Evolutionary conservation across 306 rosid genomes (phyloP).

Genomic region (Castanopsis chinensis): DNA sequence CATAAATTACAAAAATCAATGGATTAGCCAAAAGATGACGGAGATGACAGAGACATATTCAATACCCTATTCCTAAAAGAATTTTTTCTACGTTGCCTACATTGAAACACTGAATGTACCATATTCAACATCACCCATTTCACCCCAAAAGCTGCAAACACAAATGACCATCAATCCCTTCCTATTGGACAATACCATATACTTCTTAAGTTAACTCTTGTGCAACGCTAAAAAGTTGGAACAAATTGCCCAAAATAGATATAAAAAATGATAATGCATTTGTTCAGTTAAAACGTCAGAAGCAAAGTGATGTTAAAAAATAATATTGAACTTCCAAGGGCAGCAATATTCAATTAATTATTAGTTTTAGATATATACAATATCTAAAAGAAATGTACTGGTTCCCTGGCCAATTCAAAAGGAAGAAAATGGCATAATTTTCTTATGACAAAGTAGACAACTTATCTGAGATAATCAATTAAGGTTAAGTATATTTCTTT

Average conservation of each 20-base stretch:
- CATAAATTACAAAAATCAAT: no score
- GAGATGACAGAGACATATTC: no score
- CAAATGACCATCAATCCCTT: no score
- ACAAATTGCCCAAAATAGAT: conserved; percentile 3
- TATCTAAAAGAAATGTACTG: not conserved
- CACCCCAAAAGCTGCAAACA: no score
- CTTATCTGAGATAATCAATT: not conserved
- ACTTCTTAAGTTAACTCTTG: conserved; percentile 12
- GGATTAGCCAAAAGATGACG: no score
- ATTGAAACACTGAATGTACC: no score
- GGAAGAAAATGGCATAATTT: not conserved
- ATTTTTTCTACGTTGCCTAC: no score
- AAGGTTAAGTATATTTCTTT: not conserved
- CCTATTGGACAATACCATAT: no score
- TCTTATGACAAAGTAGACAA: not conserved
- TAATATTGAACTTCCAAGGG: conserved; percentile 1
- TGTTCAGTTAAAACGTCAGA: conserved; percentile 10
- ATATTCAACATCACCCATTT: no score
- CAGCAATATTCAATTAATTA: not conserved
- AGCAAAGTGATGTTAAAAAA: not conserved
- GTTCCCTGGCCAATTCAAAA: not conserved
- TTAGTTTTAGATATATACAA: not conserved
- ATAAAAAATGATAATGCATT: conserved; percentile 1
- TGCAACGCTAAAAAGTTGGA: not conserved
- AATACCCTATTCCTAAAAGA: no score